Conservation (phyloP, 2,329 filamentous ascomycete species). For the Pseudopithomyces chartarum region DNA sequence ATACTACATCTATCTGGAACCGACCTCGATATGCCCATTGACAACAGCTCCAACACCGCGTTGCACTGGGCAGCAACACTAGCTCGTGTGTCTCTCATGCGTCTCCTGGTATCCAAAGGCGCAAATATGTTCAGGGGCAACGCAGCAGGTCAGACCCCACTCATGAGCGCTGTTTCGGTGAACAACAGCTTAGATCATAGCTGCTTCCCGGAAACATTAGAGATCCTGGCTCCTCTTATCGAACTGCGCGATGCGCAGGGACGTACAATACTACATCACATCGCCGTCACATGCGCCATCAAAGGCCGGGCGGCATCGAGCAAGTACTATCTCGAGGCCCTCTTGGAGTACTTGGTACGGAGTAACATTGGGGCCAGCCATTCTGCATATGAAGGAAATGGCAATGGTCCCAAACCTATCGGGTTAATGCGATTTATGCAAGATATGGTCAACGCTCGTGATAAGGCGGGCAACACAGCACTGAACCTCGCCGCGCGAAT, state of each 20-base stretch:
- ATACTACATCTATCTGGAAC: slow-evolving; percentile 75
- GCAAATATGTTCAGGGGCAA: slow-evolving; percentile 90
- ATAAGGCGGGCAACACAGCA: slow-evolving; percentile 92
- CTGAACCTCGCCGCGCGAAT: slow-evolving; percentile 92
- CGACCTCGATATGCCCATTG: slow-evolving; percentile 91
- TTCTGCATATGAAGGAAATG: slow-evolving; percentile 55
- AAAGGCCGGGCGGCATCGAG: slow-evolving; percentile 90
- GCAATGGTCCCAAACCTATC: slow-evolving; percentile 68
- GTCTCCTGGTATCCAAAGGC: slow-evolving; percentile 79
- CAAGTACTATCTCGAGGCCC: slow-evolving; percentile 92
- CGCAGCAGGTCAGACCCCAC: slow-evolving; percentile 83
- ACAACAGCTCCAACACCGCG: slow-evolving; percentile 85
- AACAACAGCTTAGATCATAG: slow-evolving; percentile 93
- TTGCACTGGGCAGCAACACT: slow-evolving; percentile 96
- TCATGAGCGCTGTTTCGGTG: slow-evolving; percentile 90
- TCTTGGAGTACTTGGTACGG: slow-evolving; percentile 92
- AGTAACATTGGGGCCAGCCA: slow-evolving; percentile 56
- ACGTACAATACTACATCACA: slow-evolving; percentile 92
- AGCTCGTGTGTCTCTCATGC: slow-evolving; percentile 80
- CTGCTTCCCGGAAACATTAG: slow-evolving; percentile 87
- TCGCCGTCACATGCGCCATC: slow-evolving; percentile 92
- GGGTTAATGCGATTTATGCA: slow-evolving; percentile 92
- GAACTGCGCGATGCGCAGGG: slow-evolving; percentile 89
- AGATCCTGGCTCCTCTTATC: slow-evolving; percentile 86
- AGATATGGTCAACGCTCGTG: slow-evolving; percentile 94